Evolutionary conservation across 2,329 filamentous ascomycete genomes (phyloP).

Genomic region (Thielaviopsis populi): DNA sequence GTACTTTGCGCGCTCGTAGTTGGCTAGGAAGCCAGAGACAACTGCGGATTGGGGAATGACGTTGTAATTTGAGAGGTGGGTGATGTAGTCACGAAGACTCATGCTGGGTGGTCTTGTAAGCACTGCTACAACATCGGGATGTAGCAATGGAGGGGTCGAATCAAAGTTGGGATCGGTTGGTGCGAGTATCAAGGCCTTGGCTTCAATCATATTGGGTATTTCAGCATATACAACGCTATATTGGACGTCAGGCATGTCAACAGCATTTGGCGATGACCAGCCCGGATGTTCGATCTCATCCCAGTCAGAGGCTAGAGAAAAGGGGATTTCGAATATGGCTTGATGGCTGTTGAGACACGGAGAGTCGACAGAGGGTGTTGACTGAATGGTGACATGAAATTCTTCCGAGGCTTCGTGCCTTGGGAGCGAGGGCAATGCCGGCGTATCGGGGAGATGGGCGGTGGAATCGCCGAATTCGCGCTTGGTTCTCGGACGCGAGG

Average conservation of each 20-base stretch:
- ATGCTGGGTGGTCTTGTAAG: slow-evolving; percentile 44
- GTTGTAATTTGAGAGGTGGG: slow-evolving; percentile 51
- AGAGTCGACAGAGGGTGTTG: not conserved
- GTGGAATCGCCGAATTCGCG: not conserved
- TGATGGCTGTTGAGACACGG: not conserved
- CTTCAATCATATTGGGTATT: slow-evolving; percentile 79
- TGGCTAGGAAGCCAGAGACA: slow-evolving; percentile 46
- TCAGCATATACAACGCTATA: slow-evolving; percentile 71
- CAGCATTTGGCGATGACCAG: slow-evolving; percentile 68
- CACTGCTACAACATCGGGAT: slow-evolving; percentile 53
- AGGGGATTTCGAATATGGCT: not conserved
- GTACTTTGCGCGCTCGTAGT: slow-evolving; percentile 79
- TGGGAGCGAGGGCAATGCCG: not conserved
- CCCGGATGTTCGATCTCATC: slow-evolving; percentile 72
- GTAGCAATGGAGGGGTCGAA: slow-evolving; percentile 19
- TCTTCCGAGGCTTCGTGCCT: not conserved
- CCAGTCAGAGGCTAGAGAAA: slow-evolving; percentile 39
- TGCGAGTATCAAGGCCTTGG: slow-evolving; percentile 76
- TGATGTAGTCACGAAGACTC: slow-evolving; percentile 66
- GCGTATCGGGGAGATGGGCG: not conserved
- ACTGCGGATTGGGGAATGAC: slow-evolving; percentile 30
- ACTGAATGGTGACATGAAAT: not conserved
- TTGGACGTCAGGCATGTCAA: slow-evolving; percentile 65
- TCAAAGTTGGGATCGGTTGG: slow-evolving; percentile 27
- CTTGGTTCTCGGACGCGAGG: slow-evolving; percentile 47